Percentiles rank a stretch among this genome's conserved stretches.
These are phyloP conservation scores for Ceriops tagal DNA, from an alignment of 345 rosid species.

Conservation along the genomic window DNA sequence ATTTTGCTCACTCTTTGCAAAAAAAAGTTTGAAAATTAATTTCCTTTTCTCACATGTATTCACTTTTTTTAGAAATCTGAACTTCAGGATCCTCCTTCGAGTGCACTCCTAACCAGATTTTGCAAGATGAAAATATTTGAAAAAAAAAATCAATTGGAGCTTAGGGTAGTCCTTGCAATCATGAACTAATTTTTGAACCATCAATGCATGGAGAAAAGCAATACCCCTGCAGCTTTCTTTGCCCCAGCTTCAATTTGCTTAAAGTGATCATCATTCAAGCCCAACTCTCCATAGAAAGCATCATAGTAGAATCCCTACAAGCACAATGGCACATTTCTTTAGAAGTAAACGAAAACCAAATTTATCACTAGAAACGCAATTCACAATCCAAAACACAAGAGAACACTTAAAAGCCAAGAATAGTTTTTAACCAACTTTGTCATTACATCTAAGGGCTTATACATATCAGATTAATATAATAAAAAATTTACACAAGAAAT, in stretches of 20 bases:
- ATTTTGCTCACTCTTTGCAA: too few species aligned
- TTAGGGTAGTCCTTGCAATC: neutral
- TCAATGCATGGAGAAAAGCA: slow-evolving; percentile 16
- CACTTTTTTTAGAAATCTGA: too few species aligned
- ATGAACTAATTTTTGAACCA: neutral
- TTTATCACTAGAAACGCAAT: neutral
- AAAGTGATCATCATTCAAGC: slow-evolving; percentile 85
- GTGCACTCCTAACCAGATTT: neutral
- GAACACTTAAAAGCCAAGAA: too few species aligned
- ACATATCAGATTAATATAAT: too few species aligned
- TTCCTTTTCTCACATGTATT: too few species aligned
- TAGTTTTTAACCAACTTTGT: too few species aligned
- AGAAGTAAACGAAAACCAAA: neutral
- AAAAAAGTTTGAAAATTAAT: too few species aligned
- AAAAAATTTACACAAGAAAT: neutral
- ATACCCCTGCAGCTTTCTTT: slow-evolving; percentile 68
- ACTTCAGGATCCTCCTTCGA: too few species aligned
- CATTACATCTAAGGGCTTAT: too few species aligned
- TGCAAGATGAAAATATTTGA: neutral
- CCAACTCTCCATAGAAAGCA: slow-evolving; percentile 83
- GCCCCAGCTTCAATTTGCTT: slow-evolving; percentile 71
- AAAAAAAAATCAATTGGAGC: neutral
- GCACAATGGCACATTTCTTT: slow-evolving; percentile 14
- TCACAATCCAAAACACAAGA: too few species aligned
- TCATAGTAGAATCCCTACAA: slow-evolving; percentile 96